Conservation (phyloP, 352 stramenopile genomes). For the Phytophthora capsici region DNA sequence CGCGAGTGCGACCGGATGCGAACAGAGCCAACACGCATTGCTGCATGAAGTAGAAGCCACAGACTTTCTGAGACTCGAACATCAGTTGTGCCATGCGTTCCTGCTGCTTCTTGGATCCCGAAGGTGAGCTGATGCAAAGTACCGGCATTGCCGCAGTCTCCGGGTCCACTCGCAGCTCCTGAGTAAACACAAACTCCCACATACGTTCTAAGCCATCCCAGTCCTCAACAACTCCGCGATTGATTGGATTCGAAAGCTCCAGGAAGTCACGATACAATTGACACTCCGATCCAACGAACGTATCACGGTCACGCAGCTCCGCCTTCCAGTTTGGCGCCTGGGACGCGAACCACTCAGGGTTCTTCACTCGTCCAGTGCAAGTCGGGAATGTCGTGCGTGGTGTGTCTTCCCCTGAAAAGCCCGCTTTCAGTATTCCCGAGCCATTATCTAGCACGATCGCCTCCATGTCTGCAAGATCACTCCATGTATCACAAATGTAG, state of each 20-base stretch:
- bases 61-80: conserved; percentile 85
- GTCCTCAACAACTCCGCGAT: conserved; percentile 80
- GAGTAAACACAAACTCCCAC: conserved; percentile 85
- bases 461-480: conserved; percentile 42
- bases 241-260: conserved; percentile 76
- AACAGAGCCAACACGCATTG: conserved; percentile 88
- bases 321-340: conserved; percentile 64
- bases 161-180: conserved; percentile 79
- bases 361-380: conserved; percentile 74
- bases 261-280: conserved; percentile 75
- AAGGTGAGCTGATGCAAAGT: conserved; percentile 69
- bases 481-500: conserved; percentile 35
- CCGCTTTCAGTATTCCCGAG: conserved; percentile 81
- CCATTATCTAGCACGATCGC: conserved; percentile 90
- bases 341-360: conserved; percentile 81
- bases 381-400: conserved; percentile 77
- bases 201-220: conserved; percentile 88
- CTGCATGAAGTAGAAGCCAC: conserved; percentile 89
- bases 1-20: conserved; percentile 83
- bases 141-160: conserved; percentile 75
- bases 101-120: conserved; percentile 69
- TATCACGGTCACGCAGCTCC: conserved; percentile 76
- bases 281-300: conserved; percentile 68
- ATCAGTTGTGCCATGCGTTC: conserved; percentile 86
- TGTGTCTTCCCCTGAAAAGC: conserved; percentile 86